phyloP scores from a whole-genome alignment of 2,329 filamentous ascomycete species.

The Nothophoma quercina region DNA sequence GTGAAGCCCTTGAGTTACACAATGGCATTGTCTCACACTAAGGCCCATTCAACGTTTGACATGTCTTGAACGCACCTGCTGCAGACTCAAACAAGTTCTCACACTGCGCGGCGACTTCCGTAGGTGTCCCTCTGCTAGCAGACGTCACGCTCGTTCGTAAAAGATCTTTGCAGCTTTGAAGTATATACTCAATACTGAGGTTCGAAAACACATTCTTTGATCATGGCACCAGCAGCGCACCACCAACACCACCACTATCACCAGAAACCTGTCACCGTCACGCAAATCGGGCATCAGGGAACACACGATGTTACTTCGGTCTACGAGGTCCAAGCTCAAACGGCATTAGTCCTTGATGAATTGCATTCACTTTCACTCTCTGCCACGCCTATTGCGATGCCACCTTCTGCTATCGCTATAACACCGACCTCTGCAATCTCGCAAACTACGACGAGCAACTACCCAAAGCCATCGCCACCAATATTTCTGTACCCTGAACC shows the following conservation, averaged over 20 bases:
- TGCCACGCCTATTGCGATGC: not conserved
- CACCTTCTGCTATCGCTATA: not conserved
- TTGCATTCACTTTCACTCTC: not conserved
- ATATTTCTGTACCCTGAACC: not conserved
- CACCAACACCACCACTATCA: not conserved
- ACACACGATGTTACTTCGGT: not conserved
- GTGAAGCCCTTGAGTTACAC: not conserved
- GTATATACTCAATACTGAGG: too few species aligned
- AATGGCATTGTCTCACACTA: not conserved
- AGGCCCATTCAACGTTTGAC: not conserved
- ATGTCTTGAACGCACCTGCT: not conserved
- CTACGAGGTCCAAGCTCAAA: not conserved
- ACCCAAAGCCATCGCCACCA: not conserved
- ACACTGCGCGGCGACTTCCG: too few species aligned
- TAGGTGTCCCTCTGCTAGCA: too few species aligned
- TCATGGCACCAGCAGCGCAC: constrained; percentile 3
- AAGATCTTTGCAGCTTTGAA: too few species aligned
- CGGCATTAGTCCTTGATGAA: not conserved
- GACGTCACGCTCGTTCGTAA: too few species aligned
- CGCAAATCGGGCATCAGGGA: not conserved
- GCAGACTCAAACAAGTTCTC: not conserved
- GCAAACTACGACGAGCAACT: not conserved
- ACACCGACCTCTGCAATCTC: not conserved
- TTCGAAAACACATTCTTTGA: not conserved
- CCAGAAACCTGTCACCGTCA: not conserved